Percentiles rank a stretch among this genome's conserved stretches.
Evolutionary conservation across 2,329 filamentous ascomycete species (phyloP).

Genomic region (Fusarium subtropicale): DNA sequence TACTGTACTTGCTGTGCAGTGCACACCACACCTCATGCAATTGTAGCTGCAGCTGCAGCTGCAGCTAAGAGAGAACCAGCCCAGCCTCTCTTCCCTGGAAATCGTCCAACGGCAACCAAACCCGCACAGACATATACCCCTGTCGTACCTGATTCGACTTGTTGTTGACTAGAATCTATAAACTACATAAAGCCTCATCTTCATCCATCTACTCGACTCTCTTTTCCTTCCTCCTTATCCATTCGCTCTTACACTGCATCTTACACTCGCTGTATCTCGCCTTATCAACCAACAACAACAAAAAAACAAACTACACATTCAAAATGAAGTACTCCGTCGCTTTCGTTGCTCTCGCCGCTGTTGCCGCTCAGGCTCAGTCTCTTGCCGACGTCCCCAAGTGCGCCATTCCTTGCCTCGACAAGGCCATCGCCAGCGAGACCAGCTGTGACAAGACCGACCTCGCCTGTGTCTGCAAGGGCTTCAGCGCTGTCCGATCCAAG

Average conservation of each 20-base stretch:
- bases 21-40: neutral
- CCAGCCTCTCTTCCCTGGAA: constrained; percentile 10
- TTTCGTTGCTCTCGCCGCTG: constrained; percentile 51
- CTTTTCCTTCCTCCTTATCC: constrained; percentile 46
- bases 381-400: constrained; percentile 53
- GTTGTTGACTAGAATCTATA: neutral
- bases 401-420: constrained; percentile 53
- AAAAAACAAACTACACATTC: constrained; percentile 30
- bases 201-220: constrained; percentile 24
- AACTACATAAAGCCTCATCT: constrained; percentile 50
- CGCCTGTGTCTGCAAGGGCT: constrained; percentile 52
- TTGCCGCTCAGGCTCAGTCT: constrained; percentile 52
- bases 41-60: constrained; percentile 3
- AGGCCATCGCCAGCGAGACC: constrained; percentile 49
- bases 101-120: constrained; percentile 14
- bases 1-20: neutral
- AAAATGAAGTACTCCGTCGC: constrained; percentile 56
- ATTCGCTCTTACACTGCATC: constrained; percentile 44
- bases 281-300: constrained; percentile 16
- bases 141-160: neutral
- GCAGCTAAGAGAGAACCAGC: constrained; percentile 6
- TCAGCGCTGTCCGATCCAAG: constrained; percentile 48
- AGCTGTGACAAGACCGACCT: constrained; percentile 51
- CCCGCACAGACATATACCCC: constrained; percentile 5
- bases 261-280: constrained; percentile 48